A percentile compares a stretch with the other conserved stretches of the same genome.
These are phyloP conservation scores for Emmonsia crescens DNA, from an alignment of 2,329 filamentous ascomycete genomes.

Conservation along the genomic window DNA sequence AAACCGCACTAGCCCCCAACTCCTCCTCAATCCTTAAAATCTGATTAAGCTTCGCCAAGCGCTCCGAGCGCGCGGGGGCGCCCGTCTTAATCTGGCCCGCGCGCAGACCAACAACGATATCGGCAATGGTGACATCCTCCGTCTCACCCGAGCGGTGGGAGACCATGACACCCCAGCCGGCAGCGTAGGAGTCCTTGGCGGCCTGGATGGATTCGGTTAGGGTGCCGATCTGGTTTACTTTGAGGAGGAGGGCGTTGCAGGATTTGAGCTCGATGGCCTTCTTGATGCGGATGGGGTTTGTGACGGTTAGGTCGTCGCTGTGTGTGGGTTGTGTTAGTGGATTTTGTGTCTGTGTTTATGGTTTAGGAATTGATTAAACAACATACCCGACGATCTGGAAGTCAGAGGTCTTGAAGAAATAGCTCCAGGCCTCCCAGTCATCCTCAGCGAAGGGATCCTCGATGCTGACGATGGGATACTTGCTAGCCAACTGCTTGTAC, in stretches of 20 bases:
- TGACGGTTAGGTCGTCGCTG: constrained; percentile 93
- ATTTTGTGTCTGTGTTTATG: neutral
- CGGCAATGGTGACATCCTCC: constrained; percentile 97
- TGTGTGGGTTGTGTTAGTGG: constrained; percentile 14
- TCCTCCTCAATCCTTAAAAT: constrained; percentile 99
- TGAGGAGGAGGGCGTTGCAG: constrained; percentile 94
- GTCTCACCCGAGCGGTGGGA: constrained; percentile 99
- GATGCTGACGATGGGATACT: constrained; percentile 98
- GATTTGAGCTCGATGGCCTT: constrained; percentile 99
- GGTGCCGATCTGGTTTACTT: constrained; percentile 99
- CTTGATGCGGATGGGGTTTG: constrained; percentile 98
- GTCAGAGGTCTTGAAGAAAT: constrained; percentile 99
- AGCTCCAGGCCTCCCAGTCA: constrained; percentile 99
- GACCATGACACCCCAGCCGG: constrained; percentile 98
- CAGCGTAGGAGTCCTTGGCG: constrained; percentile 94
- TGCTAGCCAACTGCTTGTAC: constrained; percentile 77
- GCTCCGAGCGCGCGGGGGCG: constrained; percentile 91
- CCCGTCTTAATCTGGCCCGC: constrained; percentile 98
- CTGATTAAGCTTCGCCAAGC: constrained; percentile 99
- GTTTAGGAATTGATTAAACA: neutral
- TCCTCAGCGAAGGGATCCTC: constrained; percentile 99
- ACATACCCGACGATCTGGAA: constrained; percentile 82
- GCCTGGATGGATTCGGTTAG: constrained; percentile 98
- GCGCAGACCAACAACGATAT: constrained; percentile 94
- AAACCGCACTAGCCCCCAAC: constrained; percentile 82